A percentile compares a stretch with the other conserved stretches of the same genome.
These are phyloP conservation scores for Geosmithia morbida DNA, from an alignment of 2,329 filamentous ascomycete species.

Conservation along the genomic window DNA sequence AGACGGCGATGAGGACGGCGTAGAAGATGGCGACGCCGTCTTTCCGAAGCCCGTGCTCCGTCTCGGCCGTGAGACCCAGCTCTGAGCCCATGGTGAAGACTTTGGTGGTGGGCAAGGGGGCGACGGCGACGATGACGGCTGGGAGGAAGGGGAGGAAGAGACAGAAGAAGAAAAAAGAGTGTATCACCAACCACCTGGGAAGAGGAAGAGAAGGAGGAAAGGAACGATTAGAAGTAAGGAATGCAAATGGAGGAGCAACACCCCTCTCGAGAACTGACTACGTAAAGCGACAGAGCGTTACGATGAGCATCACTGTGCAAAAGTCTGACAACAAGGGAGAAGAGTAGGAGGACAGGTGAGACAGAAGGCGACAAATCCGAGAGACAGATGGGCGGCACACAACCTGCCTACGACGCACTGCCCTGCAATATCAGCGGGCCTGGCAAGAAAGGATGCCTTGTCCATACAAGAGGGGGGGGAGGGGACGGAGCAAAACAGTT, in stretches of 20 bases:
- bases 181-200: not conserved
- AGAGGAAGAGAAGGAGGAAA: not conserved
- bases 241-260: not conserved
- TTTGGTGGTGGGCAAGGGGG: not conserved
- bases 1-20: constrained; percentile 18
- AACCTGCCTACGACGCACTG: too few relatives aligned
- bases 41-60: constrained; percentile 5
- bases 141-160: not conserved
- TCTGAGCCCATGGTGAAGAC: not conserved
- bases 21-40: constrained; percentile 26
- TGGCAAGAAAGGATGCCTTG: not conserved
- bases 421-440: not conserved
- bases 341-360: not conserved
- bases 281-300: not conserved
- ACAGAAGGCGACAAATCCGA: not conserved
- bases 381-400: not conserved
- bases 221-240: not conserved
- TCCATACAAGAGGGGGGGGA: not conserved
- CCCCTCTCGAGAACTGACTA: not conserved
- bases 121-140: not conserved
- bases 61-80: not conserved
- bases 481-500: not conserved
- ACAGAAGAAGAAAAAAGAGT: not conserved
- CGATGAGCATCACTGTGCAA: not conserved
- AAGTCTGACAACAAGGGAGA: not conserved